A percentile compares a stretch with the other conserved stretches of the same genome.
These are phyloP conservation scores for Globisporangium cylindrosporum DNA, from an alignment of 352 stramenopile genomes.

Conservation along the genomic window DNA sequence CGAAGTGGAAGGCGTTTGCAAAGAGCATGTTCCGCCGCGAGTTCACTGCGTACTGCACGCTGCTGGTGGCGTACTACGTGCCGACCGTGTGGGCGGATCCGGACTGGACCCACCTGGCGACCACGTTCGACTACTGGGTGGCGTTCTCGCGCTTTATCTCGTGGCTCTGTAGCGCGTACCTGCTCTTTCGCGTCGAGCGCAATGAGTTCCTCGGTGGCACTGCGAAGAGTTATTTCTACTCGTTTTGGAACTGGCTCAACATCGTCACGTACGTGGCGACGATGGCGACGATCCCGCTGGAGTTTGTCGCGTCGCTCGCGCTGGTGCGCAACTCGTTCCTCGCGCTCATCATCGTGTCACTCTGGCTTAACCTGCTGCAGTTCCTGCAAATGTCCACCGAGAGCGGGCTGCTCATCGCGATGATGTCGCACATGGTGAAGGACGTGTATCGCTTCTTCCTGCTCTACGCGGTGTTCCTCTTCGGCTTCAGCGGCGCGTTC, in stretches of 20 bases:
- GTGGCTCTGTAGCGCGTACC: slow-evolving; percentile 50
- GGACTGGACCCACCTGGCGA: slow-evolving; percentile 42
- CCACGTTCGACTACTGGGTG: slow-evolving; percentile 44
- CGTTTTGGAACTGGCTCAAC: slow-evolving; percentile 68
- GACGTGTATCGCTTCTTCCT: slow-evolving; percentile 67
- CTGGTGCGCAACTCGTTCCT: slow-evolving; percentile 45
- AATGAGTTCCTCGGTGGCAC: slow-evolving; percentile 42
- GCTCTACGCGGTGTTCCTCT: slow-evolving; percentile 68
- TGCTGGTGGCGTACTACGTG: slow-evolving; percentile 52
- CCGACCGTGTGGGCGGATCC: slow-evolving; percentile 54
- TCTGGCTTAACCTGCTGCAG: slow-evolving; percentile 74
- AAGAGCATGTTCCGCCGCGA: slow-evolving; percentile 46
- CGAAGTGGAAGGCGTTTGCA: slow-evolving; percentile 63
- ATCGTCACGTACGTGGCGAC: slow-evolving; percentile 47
- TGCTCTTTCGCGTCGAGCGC: slow-evolving; percentile 49
- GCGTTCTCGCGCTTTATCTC: slow-evolving; percentile 34
- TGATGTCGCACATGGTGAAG: slow-evolving; percentile 75
- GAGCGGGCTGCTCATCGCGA: slow-evolving; percentile 65
- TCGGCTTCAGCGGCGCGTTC: slow-evolving; percentile 69
- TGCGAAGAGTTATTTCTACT: slow-evolving; percentile 42
- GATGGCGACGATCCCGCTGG: slow-evolving; percentile 51
- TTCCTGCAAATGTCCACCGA: slow-evolving; percentile 62
- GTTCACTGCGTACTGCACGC: slow-evolving; percentile 41
- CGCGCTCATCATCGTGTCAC: slow-evolving; percentile 49
- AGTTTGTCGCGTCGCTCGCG: slow-evolving; percentile 34